Conservation (phyloP, 345 rosid genomes). For the Eucalyptus urophylla region DNA sequence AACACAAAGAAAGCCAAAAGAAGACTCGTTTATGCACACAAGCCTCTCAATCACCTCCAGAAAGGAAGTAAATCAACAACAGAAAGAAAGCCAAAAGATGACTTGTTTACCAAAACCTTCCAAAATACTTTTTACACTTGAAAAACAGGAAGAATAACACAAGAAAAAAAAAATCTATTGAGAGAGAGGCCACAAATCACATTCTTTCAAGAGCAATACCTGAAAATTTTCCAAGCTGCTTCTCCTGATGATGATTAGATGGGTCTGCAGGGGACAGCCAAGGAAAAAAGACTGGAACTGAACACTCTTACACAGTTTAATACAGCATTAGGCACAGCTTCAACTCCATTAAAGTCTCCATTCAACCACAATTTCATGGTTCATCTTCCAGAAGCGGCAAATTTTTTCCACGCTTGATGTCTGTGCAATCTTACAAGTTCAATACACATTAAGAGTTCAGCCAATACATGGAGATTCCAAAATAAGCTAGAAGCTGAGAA, state of each 20-base stretch:
- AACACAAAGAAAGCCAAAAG: background rate
- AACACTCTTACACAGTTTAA: background rate
- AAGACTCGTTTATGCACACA: background rate
- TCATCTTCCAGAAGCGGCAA: constrained; percentile 53
- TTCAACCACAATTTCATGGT: constrained; percentile 7
- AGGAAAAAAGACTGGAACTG: background rate
- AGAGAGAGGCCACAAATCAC: background rate
- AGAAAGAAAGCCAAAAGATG: background rate
- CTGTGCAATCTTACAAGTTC: constrained; percentile 21
- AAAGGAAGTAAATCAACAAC: background rate
- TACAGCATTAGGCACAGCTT: background rate
- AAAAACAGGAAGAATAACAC: background rate
- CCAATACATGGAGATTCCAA: background rate
- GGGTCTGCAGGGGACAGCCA: background rate
- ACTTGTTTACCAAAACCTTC: background rate
- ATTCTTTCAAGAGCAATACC: background rate
- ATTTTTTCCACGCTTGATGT: constrained; percentile 41
- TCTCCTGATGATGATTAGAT: background rate
- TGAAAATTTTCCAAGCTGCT: background rate
- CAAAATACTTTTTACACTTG: background rate
- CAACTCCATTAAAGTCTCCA: background rate
- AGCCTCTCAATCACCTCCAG: background rate
- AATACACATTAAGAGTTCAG: background rate
- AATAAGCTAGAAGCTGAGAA: background rate
- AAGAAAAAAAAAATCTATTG: background rate